Conservation (phyloP, 106 monocot species). For the Gastrodia elata region DNA sequence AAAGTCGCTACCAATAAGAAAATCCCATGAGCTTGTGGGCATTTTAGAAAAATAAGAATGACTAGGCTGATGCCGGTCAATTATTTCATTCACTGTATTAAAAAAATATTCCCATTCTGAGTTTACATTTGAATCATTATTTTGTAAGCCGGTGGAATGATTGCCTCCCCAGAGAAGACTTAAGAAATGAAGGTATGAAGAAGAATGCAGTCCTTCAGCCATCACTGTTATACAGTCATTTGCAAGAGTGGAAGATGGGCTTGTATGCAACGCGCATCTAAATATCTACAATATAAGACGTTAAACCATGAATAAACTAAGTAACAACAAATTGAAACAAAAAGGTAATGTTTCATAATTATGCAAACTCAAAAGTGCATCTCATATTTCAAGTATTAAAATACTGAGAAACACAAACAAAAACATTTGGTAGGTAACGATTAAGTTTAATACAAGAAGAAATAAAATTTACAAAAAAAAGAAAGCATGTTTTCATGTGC, state of each 20-base stretch:
- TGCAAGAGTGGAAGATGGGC: constrained; percentile 58
- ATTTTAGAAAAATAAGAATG: constrained; percentile 5
- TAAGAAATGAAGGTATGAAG: constrained; percentile 52
- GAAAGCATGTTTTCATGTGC: neutral
- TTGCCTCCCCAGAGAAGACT: constrained; percentile 53
- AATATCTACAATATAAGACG: constrained; percentile 50
- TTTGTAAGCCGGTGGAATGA: constrained; percentile 30
- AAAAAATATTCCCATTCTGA: constrained; percentile 80
- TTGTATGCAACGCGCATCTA: constrained; percentile 58
- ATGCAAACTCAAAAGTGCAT: neutral
- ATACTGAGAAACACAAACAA: neutral
- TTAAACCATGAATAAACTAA: neutral
- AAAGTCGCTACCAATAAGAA: constrained; percentile 60
- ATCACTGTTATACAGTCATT: constrained; percentile 73
- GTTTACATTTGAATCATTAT: constrained; percentile 36
- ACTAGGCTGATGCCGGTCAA: constrained; percentile 25
- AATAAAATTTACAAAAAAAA: neutral
- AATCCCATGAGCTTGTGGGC: constrained; percentile 52
- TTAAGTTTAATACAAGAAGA: neutral
- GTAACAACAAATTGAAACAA: neutral
- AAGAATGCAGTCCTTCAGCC: constrained; percentile 63
- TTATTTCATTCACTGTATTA: constrained; percentile 37
- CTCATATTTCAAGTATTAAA: neutral
- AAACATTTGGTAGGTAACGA: neutral
- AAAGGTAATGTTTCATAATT: neutral